These are phyloP conservation scores for Cordyceps tenuipes DNA, from an alignment of 2,329 filamentous ascomycete species.

Conservation along the genomic window DNA sequence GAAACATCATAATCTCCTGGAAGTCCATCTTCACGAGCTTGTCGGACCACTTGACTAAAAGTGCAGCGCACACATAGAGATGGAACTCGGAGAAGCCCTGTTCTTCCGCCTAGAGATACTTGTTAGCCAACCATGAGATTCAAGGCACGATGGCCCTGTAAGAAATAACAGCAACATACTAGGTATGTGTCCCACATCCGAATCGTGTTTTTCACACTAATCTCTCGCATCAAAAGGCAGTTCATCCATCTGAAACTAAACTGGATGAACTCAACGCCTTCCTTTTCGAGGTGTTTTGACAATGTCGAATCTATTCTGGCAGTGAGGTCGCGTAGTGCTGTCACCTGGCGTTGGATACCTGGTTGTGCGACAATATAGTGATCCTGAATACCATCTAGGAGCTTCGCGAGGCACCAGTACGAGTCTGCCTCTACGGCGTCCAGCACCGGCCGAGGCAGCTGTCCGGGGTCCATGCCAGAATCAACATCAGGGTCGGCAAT, in stretches of 20 bases:
- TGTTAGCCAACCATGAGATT: slow-evolving; percentile 13
- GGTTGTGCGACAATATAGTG: slow-evolving; percentile 98
- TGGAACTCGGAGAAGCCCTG: slow-evolving; percentile 98
- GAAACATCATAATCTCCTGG: slow-evolving; percentile 98
- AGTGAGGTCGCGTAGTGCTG: slow-evolving; percentile 80
- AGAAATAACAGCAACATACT: slow-evolving; percentile 44
- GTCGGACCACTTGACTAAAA: slow-evolving; percentile 96
- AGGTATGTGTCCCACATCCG: slow-evolving; percentile 99
- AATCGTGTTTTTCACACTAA: slow-evolving; percentile 93
- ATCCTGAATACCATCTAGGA: slow-evolving; percentile 97
- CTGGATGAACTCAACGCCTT: slow-evolving; percentile 96
- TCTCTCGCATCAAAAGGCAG: slow-evolving; percentile 93
- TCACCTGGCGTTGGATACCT: slow-evolving; percentile 89
- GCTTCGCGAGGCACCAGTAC: slow-evolving; percentile 96
- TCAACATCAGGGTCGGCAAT: slow-evolving; percentile 92
- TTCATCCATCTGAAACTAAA: slow-evolving; percentile 99
- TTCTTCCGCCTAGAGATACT: slow-evolving; percentile 69
- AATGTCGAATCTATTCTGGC: slow-evolving; percentile 77
- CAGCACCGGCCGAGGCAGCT: slow-evolving; percentile 79
- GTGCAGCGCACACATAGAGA: slow-evolving; percentile 94
- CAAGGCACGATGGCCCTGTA: neutral
- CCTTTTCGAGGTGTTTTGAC: slow-evolving; percentile 79
- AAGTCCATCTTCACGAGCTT: slow-evolving; percentile 97
- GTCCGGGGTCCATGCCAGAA: slow-evolving; percentile 91
- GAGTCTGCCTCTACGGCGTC: slow-evolving; percentile 97